A percentile compares a stretch with the other conserved stretches of the same genome.
phyloP scores from a whole-genome alignment of 2,329 filamentous ascomycete genomes.

The Ascochyta viciae-villosae region DNA sequence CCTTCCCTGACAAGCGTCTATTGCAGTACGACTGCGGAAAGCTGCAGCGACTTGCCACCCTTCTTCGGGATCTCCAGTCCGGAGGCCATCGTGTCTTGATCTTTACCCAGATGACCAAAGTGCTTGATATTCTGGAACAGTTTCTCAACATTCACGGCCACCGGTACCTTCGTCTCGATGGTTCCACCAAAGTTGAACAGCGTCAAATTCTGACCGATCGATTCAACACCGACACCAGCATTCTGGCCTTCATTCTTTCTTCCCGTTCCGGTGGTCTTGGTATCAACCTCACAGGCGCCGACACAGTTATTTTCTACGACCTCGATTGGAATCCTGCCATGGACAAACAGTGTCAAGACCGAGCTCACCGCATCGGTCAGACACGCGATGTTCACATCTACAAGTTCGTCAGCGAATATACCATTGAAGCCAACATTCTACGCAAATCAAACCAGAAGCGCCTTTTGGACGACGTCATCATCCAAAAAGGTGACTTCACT shows the following conservation, averaged over 20 bases:
- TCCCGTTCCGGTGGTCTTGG: constrained; percentile 93
- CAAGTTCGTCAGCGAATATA: constrained; percentile 67
- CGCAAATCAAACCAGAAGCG: constrained; percentile 97
- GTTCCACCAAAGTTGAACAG: constrained; percentile 95
- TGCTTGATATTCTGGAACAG: constrained; percentile 94
- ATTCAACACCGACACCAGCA: constrained; percentile 93
- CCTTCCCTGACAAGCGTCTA: constrained; percentile 95
- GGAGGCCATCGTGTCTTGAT: constrained; percentile 94
- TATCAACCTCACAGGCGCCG: constrained; percentile 95
- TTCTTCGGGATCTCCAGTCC: constrained; percentile 85
- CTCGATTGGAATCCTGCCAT: constrained; percentile 99
- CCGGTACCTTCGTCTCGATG: constrained; percentile 94
- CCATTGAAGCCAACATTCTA: constrained; percentile 96
- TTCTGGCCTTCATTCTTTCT: constrained; percentile 93
- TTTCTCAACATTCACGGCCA: constrained; percentile 98
- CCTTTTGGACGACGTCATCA: constrained; percentile 96
- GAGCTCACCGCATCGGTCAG: constrained; percentile 95
- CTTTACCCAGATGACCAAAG: constrained; percentile 99
- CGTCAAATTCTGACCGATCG: constrained; percentile 93
- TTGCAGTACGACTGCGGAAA: constrained; percentile 98
- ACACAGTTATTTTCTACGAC: constrained; percentile 98
- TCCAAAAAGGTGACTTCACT: constrained; percentile 97
- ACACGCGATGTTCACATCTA: constrained; percentile 98
- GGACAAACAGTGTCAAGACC: constrained; percentile 99
- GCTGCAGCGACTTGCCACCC: constrained; percentile 84